Percentiles rank a stretch among this genome's conserved stretches.
These are phyloP conservation scores for Syzygium aqueum DNA, from an alignment of 345 rosid species.

Conservation along the genomic window DNA sequence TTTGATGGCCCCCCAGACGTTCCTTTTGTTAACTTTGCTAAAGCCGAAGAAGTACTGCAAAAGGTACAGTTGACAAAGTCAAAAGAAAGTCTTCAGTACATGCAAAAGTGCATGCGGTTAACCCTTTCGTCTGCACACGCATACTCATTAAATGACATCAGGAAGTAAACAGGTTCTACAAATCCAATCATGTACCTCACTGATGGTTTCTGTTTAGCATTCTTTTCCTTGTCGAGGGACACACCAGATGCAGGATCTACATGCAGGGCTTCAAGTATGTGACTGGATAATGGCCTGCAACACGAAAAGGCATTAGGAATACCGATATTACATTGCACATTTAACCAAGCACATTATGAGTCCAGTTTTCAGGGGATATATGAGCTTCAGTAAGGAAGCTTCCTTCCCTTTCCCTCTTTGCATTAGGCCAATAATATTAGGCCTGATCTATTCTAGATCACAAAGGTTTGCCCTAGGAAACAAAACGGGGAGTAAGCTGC, in stretches of 20 bases:
- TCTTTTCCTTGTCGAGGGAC: constrained; percentile 71
- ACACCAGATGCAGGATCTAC: constrained; percentile 97
- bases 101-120: not conserved
- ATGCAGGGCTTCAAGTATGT: constrained; percentile 91
- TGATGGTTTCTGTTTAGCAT: constrained; percentile 5
- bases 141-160: not conserved
- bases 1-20: constrained; percentile 44
- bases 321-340: constrained; percentile 8
- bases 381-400: constrained; percentile 49
- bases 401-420: constrained; percentile 45
- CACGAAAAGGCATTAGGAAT: constrained; percentile 33
- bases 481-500: constrained; percentile 57
- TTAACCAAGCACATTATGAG: not conserved
- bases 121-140: not conserved
- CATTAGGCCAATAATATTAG: constrained; percentile 42
- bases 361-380: constrained; percentile 15
- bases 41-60: constrained; percentile 57
- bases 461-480: constrained; percentile 48
- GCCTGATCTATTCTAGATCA: constrained; percentile 36
- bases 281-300: constrained; percentile 85
- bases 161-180: not conserved
- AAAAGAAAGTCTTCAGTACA: not conserved
- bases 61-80: not conserved
- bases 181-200: constrained; percentile 35
- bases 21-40: constrained; percentile 74